Evolutionary conservation across 768 basidiomycete genomes (phyloP).

Genomic region (Lactarius psammicola): DNA sequence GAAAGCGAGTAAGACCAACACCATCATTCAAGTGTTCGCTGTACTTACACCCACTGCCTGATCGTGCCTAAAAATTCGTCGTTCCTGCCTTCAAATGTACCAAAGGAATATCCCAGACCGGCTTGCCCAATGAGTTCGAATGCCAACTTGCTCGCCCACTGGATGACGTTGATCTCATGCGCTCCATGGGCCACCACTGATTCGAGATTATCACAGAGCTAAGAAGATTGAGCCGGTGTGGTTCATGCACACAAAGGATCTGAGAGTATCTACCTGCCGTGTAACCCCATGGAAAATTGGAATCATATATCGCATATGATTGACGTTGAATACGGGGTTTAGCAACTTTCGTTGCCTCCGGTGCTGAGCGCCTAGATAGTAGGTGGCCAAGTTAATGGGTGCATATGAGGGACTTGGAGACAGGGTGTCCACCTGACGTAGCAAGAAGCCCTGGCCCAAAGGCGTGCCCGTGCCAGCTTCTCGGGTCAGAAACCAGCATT

Average conservation of each 20-base stretch:
- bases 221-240: not conserved
- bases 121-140: conserved; percentile 17
- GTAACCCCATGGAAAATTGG: conserved; percentile 10
- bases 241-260: too few species aligned
- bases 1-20: not conserved
- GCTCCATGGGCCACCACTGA: not conserved
- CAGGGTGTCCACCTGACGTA: not conserved
- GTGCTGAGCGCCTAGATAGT: not conserved
- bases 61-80: conserved; percentile 33
- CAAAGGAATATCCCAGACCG: conserved; percentile 15
- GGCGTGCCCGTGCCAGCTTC: not conserved
- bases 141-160: conserved; percentile 6
- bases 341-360: not conserved
- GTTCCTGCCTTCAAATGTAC: conserved; percentile 28
- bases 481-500: not conserved
- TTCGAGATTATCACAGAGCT: conserved; percentile 7
- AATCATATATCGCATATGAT: conserved; percentile 8
- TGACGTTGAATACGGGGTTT: conserved; percentile 8
- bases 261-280: not conserved
- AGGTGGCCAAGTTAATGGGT: not conserved
- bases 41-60: conserved; percentile 1
- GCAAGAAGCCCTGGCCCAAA: not conserved
- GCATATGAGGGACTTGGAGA: not conserved
- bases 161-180: conserved; percentile 3
- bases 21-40: not conserved